Evolutionary conservation across 306 rosid genomes (phyloP), one percentile per base, ranked within the genome.

Genomic region (Boehmeria nivea): DNA sequence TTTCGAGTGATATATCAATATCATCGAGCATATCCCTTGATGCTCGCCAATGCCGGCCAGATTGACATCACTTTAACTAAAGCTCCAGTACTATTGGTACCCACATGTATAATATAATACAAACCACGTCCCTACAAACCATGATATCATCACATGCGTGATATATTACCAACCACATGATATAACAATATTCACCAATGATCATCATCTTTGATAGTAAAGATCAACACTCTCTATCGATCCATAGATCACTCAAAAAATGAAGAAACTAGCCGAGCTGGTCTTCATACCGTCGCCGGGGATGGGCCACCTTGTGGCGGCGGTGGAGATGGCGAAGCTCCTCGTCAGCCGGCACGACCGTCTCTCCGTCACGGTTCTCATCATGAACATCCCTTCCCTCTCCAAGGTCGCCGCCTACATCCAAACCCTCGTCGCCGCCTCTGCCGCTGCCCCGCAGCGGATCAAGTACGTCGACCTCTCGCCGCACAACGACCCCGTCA

Each of bases 261-360:
- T 31, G 36, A 31, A 1, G 36, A 10, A 31, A 1, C 9, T 10
- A 40, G 45, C 19, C 14, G 60, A 75, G 22, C 59, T 80, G 11
- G 66, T 80, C 54, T 75, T 84, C 71, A 65, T 78, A 69, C 81
- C 67, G 0, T 1, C 3, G 12, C 33, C 61, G 3, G 71, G 25
- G 6, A 40, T 28, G 15, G 82, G 82, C 20, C 85, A 80, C 60
- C 47, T 78, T 7, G 61, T 47, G 13, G 59, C 87, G 3, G 19
- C 77, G 8, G 65, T 81, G 11, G 72, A 84, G 64, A 70, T 81
- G 12, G 83, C 83, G 54, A 48, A 72, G 38, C 61, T 72, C 43
- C 17, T 76, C 28, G 28, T 71, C 57, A 33, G 53, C 38, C 58
- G 6, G 14, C 27, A 76, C 6, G 63, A 57, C 33, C 51, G 68